Base-by-base conservation (phyloP, 305 asterid species). In the Fraxinus platypoda region DNA sequence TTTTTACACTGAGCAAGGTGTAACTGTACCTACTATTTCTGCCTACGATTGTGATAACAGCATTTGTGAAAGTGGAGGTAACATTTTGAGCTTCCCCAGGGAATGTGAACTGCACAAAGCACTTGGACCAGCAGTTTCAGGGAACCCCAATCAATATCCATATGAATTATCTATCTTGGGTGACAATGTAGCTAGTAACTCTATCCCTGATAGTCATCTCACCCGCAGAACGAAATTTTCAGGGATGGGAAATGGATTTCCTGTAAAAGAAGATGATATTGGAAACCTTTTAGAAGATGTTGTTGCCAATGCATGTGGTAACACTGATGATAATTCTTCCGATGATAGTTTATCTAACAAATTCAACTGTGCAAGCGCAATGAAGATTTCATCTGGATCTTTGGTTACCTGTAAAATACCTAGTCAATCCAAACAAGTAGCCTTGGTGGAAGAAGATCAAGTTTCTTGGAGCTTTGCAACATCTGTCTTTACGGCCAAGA, bases 41-140 rank as follows among this genome's bases (percentile, higher is more conserved):
- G 80, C 79, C 46, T 46, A 76, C 73, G 85, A 81, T 87, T 85
- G 82, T 80, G 87, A 88, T 43, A 41, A 82, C 79, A 33, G 82
- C 80, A 76, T 76, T 83, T 77, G 41, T 33, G 87, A 80, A 80
- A 80, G 75, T 62, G 86, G 23, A 80, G 83, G 83, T 62, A 84
- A 76, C 80, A 26, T 83, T 77, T 81, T 88, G 83, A 84, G 86
- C 83, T 90, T 86, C 73, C 88, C 88, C 6, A 84, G 78, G 28
- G 90, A 88, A 37, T 82, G 70, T 81, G 97, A 93, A 81, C 83
- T 90, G 74, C 89, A 87, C 43, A 85, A 86, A 82, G 88, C 89
- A 80, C 83, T 89, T 33, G 94, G 90, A 57, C 71, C 86, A 74
- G 86, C 83, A 82, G 77, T 75, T 38, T 64, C 72, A 64, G 86